Conservation (phyloP, 192 early-diverging fungal species). For the Umbelopsis sp. region DNA sequence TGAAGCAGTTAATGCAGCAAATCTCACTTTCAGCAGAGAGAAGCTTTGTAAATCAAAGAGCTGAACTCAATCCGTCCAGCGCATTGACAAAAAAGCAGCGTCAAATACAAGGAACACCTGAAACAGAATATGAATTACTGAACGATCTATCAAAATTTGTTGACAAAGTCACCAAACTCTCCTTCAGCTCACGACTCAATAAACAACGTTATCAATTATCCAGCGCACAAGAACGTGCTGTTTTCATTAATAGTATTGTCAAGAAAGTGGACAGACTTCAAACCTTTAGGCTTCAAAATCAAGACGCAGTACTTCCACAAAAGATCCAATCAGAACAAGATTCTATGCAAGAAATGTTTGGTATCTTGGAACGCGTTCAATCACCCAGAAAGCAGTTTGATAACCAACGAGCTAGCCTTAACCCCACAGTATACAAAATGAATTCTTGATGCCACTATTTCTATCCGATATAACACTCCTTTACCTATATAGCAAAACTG, state of each 20-base stretch:
- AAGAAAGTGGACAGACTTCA: conserved; percentile 49
- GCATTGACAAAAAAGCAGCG: conserved; percentile 41
- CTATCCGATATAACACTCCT: background rate
- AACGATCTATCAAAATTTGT: conserved; percentile 48
- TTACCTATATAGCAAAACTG: background rate
- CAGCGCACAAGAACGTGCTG: conserved; percentile 42
- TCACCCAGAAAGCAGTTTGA: conserved; percentile 24
- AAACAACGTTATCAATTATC: conserved; percentile 49
- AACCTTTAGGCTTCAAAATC: conserved; percentile 43
- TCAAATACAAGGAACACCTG: conserved; percentile 23
- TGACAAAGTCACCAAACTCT: conserved; percentile 46
- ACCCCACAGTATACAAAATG: background rate
- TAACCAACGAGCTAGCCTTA: conserved; percentile 35
- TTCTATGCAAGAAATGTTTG: background rate
- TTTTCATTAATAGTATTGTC: conserved; percentile 46
- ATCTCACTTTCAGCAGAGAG: conserved; percentile 47
- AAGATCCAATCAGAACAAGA: background rate
- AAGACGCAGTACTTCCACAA: conserved; percentile 36
- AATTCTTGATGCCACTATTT: background rate
- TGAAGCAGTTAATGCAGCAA: conserved; percentile 50
- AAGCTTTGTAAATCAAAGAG: conserved; percentile 50
- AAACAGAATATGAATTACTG: conserved; percentile 41
- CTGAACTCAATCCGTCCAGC: conserved; percentile 41
- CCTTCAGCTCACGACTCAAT: conserved; percentile 31
- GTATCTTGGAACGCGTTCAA: conserved; percentile 25